Evolutionary conservation across 2,329 filamentous ascomycete genomes (phyloP), one percentile per base, ranked within the genome.

Genomic region (Hypomyces rosellus): DNA sequence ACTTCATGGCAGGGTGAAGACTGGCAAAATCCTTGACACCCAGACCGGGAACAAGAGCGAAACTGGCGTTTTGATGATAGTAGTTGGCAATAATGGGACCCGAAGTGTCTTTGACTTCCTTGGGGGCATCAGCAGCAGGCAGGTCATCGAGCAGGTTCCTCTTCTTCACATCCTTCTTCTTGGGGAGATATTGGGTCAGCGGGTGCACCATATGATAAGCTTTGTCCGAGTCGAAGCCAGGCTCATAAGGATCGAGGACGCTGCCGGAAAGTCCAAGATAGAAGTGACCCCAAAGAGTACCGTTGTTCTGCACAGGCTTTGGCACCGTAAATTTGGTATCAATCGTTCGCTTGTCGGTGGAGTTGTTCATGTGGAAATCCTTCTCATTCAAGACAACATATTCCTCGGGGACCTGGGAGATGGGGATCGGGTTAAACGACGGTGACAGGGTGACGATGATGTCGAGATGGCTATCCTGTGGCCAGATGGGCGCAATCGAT

Each of bases 221-320:
- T 53, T 81, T 85, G 8, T 78, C 77, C 0, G 82, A 72, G 65
- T 95, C 87, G 66, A 89, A 99, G 51, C 76, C 77, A 1, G 82
- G 74, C 50, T 81, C 78, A 9, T 77, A 77, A 3, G 92, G 92
- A 62, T 97, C 92, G 33, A 96, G 73, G 50, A 80, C 76, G 52
- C 81, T 80, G 48, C 91, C 92, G 9, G 83, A 73, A 57, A 95
- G 80, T 11, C 83, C 89, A 54, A 97, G 74, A 61, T 90, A 96
- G 69, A 97, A 95, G 68, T 99, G 93, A 2, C 88, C 92, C 84
- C 89, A 96, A 9, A 99, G 78, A 1, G 92, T 96, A 34, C 89
- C 90, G 65, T 97, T 97, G 58, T 90, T 79, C 74, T 96, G 91
- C 0, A 95, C 90, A 39, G 81, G 76, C 54, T 76, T 75, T 3